Conservation (phyloP, 345 rosid genomes). For the Citrus trifoliata region DNA sequence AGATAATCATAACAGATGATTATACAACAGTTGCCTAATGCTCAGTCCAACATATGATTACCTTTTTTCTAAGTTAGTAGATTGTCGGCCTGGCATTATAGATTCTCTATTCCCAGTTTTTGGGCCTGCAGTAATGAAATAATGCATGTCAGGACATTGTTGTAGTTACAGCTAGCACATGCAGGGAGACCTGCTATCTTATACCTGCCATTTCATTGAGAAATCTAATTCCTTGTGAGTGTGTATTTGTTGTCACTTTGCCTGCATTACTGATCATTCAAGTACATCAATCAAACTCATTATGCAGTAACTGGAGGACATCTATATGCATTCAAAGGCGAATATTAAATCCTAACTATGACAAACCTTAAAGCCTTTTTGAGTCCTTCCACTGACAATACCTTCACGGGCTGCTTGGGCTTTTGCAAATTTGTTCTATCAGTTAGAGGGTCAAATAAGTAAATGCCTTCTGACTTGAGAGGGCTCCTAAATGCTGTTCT, state of each 20-base stretch:
- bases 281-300: neutral
- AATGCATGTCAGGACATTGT: neutral
- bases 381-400: conserved; percentile 79
- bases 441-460: conserved; percentile 57
- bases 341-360: neutral
- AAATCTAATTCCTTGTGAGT: conserved; percentile 90
- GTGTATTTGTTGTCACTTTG: conserved; percentile 77
- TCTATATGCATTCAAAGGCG: conserved; percentile 6
- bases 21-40: neutral
- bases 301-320: neutral
- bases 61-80: conserved; percentile 50
- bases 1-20: conserved; percentile 2
- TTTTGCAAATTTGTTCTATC: conserved; percentile 42
- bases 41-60: conserved; percentile 15
- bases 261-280: conserved; percentile 63
- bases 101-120: conserved; percentile 34
- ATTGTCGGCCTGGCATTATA: conserved; percentile 16
- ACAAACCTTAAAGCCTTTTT: conserved; percentile 71
- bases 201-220: conserved; percentile 80
- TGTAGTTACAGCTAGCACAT: neutral
- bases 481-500: conserved; percentile 56
- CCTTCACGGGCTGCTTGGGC: conserved; percentile 47
- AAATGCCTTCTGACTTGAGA: conserved; percentile 55
- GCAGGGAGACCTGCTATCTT: neutral
- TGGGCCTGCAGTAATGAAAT: conserved; percentile 27